These are phyloP conservation scores for Beauveria asiatica DNA, from an alignment of 2,329 filamentous ascomycete species.

Conservation along the genomic window DNA sequence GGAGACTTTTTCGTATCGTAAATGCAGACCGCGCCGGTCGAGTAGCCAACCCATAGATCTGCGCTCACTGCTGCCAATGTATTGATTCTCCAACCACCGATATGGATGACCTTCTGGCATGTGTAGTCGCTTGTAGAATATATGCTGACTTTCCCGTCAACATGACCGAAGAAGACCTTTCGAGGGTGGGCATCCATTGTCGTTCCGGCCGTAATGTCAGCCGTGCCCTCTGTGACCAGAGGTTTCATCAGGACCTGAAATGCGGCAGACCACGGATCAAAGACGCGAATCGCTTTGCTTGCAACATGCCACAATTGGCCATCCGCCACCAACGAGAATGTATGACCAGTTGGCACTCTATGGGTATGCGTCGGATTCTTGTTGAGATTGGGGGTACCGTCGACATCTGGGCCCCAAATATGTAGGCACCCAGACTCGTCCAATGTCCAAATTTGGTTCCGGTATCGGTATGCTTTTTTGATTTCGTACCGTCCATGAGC, in stretches of 20 bases:
- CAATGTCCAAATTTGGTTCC: constrained; percentile 86
- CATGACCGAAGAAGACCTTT: constrained; percentile 82
- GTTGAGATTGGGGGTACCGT: constrained; percentile 64
- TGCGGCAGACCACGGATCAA: constrained; percentile 61
- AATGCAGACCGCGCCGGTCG: constrained; percentile 86
- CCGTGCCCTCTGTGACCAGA: constrained; percentile 61
- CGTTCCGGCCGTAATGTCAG: constrained; percentile 81
- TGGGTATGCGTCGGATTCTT: constrained; percentile 65
- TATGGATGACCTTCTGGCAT: constrained; percentile 71
- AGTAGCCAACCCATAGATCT: constrained; percentile 88
- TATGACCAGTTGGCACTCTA: constrained; percentile 71
- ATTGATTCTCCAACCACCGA: constrained; percentile 94
- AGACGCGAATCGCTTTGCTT: constrained; percentile 81
- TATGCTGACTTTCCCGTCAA: constrained; percentile 89
- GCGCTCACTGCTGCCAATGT: constrained; percentile 71
- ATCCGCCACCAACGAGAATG: constrained; percentile 80
- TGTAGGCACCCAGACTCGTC: constrained; percentile 82
- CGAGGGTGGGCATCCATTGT: constrained; percentile 65
- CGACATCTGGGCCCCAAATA: constrained; percentile 72
- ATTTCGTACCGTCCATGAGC: constrained; percentile 75
- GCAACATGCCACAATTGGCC: constrained; percentile 80
- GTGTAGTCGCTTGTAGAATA: constrained; percentile 71
- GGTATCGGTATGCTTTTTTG: constrained; percentile 75
- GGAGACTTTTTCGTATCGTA: constrained; percentile 79
- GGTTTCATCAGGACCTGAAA: constrained; percentile 70